These are phyloP conservation scores for Udeniomyces megalosporus DNA, from an alignment of 768 basidiomycete species.

Conservation along the genomic window DNA sequence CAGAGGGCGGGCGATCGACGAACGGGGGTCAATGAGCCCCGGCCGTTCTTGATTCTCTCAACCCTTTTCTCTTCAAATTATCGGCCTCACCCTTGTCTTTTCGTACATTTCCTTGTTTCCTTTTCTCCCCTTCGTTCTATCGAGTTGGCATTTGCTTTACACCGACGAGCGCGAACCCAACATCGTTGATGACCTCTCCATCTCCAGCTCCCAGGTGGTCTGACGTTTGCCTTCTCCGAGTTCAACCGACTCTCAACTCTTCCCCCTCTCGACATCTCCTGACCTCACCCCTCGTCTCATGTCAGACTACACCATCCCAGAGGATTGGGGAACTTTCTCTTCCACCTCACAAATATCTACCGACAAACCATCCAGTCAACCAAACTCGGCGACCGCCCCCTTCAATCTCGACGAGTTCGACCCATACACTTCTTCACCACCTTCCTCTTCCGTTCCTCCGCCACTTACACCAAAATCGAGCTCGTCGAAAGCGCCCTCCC, in stretches of 20 bases:
- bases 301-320: not conserved
- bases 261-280: no score
- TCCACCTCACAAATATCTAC: not conserved
- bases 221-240: no score
- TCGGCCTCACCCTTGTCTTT: no score
- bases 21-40: no score
- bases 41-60: no score
- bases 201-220: not conserved
- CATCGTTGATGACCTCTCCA: not conserved
- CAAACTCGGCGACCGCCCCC: not conserved
- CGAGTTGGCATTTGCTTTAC: no score
- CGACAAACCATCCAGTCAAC: not conserved
- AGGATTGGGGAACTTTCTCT: not conserved
- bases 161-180: no score
- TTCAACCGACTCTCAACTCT: no score
- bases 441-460: not conserved
- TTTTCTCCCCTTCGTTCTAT: no score
- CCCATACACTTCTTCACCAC: not conserved
- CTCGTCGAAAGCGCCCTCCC: not conserved
- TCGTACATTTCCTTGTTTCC: no score
- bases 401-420: constrained; percentile 1
- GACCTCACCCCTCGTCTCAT: not conserved
- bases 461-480: not conserved
- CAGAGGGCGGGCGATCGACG: no score
- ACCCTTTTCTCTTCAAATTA: no score